Conservation (phyloP, 1,139 yeast species). For the Diutina ranongensis region DNA sequence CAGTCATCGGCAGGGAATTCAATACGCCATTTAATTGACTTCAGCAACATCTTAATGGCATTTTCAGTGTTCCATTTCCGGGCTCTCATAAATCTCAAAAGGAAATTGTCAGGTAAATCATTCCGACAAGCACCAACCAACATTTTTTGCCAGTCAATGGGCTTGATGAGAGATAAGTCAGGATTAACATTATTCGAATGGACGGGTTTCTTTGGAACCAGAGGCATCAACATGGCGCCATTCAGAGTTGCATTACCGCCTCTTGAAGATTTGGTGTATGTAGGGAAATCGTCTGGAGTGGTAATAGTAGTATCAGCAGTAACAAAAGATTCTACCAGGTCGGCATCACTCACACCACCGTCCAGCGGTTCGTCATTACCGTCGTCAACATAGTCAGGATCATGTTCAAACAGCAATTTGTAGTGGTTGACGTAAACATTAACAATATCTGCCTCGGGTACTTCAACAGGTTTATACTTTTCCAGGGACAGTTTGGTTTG, state of each 20-base stretch:
- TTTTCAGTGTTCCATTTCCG: conserved; percentile 64
- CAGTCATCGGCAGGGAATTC: conserved; percentile 46
- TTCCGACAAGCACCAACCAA: conserved; percentile 49
- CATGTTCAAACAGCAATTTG: conserved; percentile 13
- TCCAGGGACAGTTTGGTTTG: conserved; percentile 21
- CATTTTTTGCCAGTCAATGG: conserved; percentile 17
- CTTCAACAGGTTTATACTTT: conserved; percentile 17
- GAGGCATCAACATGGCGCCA: conserved; percentile 5
- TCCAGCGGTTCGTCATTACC: conserved; percentile 12
- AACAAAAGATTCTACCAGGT: conserved; percentile 24
- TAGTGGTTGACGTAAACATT: conserved; percentile 8
- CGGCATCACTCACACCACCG: conserved; percentile 14
- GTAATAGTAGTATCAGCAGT: conserved; percentile 27
- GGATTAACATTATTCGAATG: not conserved
- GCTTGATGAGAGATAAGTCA: not conserved
- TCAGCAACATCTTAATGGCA: conserved; percentile 51
- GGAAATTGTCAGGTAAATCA: conserved; percentile 56
- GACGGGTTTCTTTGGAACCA: conserved; percentile 3
- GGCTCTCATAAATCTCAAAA: conserved; percentile 37
- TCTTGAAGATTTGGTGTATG: not conserved
- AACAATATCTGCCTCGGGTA: conserved; percentile 16
- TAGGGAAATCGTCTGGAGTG: conserved; percentile 5
- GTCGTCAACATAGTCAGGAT: conserved; percentile 15
- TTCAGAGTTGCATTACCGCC: not conserved
- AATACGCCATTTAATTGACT: conserved; percentile 60